A percentile compares a stretch with the other conserved stretches of the same genome.
These are phyloP conservation scores for Penicillium sp. DNA, from an alignment of 2,329 filamentous ascomycete genomes.

Conservation along the genomic window DNA sequence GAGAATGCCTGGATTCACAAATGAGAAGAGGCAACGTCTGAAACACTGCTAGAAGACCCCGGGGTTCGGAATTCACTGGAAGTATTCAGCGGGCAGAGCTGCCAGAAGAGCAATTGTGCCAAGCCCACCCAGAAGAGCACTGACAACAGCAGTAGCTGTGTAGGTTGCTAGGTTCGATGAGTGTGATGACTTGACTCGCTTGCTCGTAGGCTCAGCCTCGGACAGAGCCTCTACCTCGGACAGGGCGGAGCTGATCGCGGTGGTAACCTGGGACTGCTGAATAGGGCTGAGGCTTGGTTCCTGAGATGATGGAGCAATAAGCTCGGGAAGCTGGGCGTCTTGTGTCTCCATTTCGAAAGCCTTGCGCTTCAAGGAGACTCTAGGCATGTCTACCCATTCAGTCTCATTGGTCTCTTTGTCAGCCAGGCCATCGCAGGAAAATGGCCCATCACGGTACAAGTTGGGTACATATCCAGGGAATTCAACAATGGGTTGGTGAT, in stretches of 20 bases:
- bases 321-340: conserved; percentile 28
- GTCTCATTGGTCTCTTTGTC: neutral
- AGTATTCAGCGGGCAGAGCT: conserved; percentile 45
- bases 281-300: conserved; percentile 10
- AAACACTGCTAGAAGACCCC: neutral
- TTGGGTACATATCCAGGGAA: neutral
- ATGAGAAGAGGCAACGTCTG: neutral
- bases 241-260: conserved; percentile 13
- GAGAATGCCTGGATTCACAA: neutral
- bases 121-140: conserved; percentile 44
- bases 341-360: conserved; percentile 30
- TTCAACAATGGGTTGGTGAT: neutral
- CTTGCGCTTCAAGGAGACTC: conserved; percentile 29
- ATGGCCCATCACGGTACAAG: conserved; percentile 11
- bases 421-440: neutral
- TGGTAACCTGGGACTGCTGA: conserved; percentile 7
- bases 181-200: conserved; percentile 28
- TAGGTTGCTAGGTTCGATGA: conserved; percentile 33
- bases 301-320: conserved; percentile 13
- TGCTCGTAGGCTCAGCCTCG: conserved; percentile 24
- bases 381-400: neutral
- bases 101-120: conserved; percentile 43
- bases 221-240: conserved; percentile 14
- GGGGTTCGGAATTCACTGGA: conserved; percentile 25
- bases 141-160: conserved; percentile 40